Evolutionary conservation across 2,329 filamentous ascomycete genomes (phyloP), one percentile per base, ranked within the genome.

Genomic region (Botrytis cinerea): DNA sequence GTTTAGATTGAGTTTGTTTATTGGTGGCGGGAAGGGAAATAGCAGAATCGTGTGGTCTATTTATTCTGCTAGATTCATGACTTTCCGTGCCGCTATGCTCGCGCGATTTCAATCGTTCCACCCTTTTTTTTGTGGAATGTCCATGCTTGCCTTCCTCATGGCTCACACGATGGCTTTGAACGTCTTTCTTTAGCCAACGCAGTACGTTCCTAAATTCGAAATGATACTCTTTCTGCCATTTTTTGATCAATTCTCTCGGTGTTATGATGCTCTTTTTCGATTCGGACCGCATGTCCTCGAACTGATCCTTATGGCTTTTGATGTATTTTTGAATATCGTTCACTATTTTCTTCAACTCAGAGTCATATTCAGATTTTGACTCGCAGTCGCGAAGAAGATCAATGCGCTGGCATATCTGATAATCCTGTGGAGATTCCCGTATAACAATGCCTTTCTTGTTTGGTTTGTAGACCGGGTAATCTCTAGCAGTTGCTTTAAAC

Each of bases 161-260:
- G 20, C 35, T 61, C 8, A 61, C 38, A 12, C 20, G 35, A 25
- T 20, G 40, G 22, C 35, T 25, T 6, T 61, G 32, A 22, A 14
- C 22, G 20, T 46, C n/a, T 2, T 35, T 14, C 10, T 64, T 43
- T 32, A 64, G 18, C 40, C n/a, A 64, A 4, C 12, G 40, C 62
- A 64, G n/a, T 8, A 18, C 51, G 3, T 54, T n/a, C 5, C 43
- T 46, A 2, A 51, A 51, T 3, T 32, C 10, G 18, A 64, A 64
- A 46, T 28, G 4, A 64, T 46, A 64, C 20, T 64, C 20, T 43
- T 64, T 46, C n/a, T 64, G 62, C 62, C 62, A 64, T 46, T 14
- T 25, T 35, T 22, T 3, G 9, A 64, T 46, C 28, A 46, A 45
- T 4, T 22, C 10, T 20, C 28, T 18, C n/a, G 62, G 62, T 14